A percentile compares a stretch with the other conserved stretches of the same genome.
phyloP scores from a whole-genome alignment of 371 early-diverging fungal species.

The Mucor racemosus region DNA sequence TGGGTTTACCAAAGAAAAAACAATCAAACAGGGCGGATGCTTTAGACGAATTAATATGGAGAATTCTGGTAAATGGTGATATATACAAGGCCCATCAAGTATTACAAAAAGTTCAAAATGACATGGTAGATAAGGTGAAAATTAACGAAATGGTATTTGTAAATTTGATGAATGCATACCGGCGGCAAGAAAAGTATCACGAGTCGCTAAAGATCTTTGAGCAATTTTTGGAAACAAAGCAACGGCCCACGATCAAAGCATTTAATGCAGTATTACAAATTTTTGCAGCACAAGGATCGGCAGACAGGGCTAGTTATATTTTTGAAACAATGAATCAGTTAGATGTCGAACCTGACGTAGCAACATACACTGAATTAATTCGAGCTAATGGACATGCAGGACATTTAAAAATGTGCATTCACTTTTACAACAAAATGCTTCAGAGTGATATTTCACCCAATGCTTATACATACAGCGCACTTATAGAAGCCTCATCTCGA shows the following conservation, averaged over 20 bases:
- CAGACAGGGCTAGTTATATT: constrained; percentile 40
- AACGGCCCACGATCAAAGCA: constrained; percentile 41
- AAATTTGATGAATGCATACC: constrained; percentile 38
- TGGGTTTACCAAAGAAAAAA: constrained; percentile 23
- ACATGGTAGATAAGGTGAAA: constrained; percentile 1
- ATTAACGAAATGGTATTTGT: constrained; percentile 34
- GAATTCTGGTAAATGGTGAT: constrained; percentile 17
- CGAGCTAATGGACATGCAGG: constrained; percentile 37
- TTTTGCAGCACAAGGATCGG: constrained; percentile 45
- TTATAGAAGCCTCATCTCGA: constrained; percentile 48
- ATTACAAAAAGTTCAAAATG: constrained; percentile 7
- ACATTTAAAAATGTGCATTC: constrained; percentile 28
- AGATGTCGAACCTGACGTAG: constrained; percentile 48
- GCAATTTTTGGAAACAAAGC: constrained; percentile 36
- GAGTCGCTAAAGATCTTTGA: constrained; percentile 49
- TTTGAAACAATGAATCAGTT: constrained; percentile 42
- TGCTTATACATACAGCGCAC: constrained; percentile 52
- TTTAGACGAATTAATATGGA: constrained; percentile 37
- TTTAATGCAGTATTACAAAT: constrained; percentile 55
- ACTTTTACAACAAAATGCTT: constrained; percentile 52
- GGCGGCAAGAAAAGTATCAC: constrained; percentile 23
- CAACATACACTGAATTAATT: constrained; percentile 55
- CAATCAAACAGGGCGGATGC: constrained; percentile 25
- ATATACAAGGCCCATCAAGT: constrained; percentile 26
- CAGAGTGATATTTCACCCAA: constrained; percentile 47